Evolutionary conservation across 768 basidiomycete species (phyloP), one percentile per base, ranked within the genome.

Genomic region (Psilocybe sp.): DNA sequence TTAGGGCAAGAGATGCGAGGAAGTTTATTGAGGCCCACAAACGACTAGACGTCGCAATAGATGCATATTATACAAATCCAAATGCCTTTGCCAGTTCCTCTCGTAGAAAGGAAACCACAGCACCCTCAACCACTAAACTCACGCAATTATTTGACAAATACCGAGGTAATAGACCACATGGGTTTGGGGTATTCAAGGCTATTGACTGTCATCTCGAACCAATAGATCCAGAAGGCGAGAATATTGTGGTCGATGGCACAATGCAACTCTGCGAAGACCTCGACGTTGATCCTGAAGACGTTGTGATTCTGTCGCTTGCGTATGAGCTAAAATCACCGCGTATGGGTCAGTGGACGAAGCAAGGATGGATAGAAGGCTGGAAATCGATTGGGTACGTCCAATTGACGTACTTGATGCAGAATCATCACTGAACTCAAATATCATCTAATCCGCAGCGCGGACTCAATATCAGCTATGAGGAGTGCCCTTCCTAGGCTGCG

Each of bases 321-420:
- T 90, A 77, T 59, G 89, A 92, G 59, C 77, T 92, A 19, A 85
- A 87, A 61, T 88, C 88, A 4, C 87, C 86, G 0, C 60, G 70
- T 51, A 71, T 95, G 45, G 91, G 88, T 1, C 73, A 78, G 50
- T 96, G 91, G 85, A 74, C 72, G 31, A 76, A 71, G 55, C 70
- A 79, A 52, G 85, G 82, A 0, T 95, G 90, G 90, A 58, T 81
- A 33, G 87, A 89, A 0, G 92, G 91, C 1, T 92, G 92, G 91
- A 87, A 83, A 65, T 64, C 59, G 12, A 68, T 88, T 33, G 79
- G 85, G 88, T 89, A 58, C 50, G 85, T 69, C 33, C 19, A 28
- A 19, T 11, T n/a, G 11, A 20, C 16, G 39, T 15, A 18, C 9
- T 35, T 37, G 16, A 16, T 12, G 40, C 49, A 31, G 11, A 5